These are phyloP conservation scores for Pistacia integerrima DNA, from an alignment of 345 rosid genomes.

Conservation along the genomic window DNA sequence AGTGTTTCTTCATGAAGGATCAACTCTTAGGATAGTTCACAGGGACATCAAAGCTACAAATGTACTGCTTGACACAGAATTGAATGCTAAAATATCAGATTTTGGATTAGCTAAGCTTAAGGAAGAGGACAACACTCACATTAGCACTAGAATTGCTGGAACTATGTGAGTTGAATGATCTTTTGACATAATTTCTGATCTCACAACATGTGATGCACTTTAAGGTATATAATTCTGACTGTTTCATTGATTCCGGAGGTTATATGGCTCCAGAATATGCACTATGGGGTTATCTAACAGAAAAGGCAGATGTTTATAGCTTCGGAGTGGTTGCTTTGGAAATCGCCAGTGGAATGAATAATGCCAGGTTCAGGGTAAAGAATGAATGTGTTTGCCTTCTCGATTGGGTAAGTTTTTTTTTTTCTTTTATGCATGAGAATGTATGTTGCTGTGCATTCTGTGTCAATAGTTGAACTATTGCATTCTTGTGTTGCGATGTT, in stretches of 20 bases:
- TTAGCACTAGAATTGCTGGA: constrained; percentile 66
- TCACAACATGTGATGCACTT: not conserved
- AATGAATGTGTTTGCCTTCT: constrained; percentile 28
- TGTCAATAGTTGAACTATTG: not conserved
- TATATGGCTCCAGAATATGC: constrained; percentile 53
- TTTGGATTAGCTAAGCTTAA: constrained; percentile 63
- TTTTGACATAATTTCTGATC: not conserved
- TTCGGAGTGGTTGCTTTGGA: constrained; percentile 43
- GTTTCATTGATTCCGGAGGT: constrained; percentile 30
- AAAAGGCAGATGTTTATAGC: constrained; percentile 46
- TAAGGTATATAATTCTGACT: not conserved
- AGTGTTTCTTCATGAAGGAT: constrained; percentile 61
- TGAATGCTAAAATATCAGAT: constrained; percentile 63
- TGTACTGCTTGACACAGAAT: constrained; percentile 49
- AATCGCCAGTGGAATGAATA: constrained; percentile 33
- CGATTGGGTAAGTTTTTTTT: constrained; percentile 30
- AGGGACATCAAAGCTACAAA: constrained; percentile 66
- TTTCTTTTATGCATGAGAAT: too few species aligned
- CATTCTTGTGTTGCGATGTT: not conserved
- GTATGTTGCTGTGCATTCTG: too few species aligned
- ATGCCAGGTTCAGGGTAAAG: constrained; percentile 17
- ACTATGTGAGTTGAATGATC: constrained; percentile 46
- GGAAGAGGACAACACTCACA: constrained; percentile 49
- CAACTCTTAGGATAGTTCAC: constrained; percentile 53
- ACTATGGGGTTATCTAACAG: constrained; percentile 38